phyloP scores from a whole-genome alignment of 73 alveolate genomes.

The Tetrahymena borealis region DNA sequence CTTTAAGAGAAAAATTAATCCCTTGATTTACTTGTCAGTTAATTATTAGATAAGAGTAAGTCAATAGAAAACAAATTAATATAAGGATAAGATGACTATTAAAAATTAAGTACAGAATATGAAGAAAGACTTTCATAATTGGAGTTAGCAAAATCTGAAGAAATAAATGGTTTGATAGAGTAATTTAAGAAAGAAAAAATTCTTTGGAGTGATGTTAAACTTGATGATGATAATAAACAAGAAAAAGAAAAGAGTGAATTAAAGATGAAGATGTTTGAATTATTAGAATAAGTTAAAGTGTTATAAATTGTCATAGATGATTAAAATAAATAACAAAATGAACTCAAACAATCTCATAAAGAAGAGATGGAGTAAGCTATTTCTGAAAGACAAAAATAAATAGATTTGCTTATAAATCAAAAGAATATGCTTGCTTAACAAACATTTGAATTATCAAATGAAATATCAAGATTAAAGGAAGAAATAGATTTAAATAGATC shows the following conservation, averaged over 20 bases:
- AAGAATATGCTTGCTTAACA: neutral
- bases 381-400: neutral
- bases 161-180: neutral
- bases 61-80: neutral
- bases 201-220: neutral
- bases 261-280: neutral
- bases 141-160: neutral
- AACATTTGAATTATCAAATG: neutral
- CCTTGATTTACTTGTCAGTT: neutral
- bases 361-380: neutral
- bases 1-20: no score
- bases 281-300: neutral
- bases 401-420: neutral
- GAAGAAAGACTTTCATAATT: neutral
- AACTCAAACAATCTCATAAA: neutral
- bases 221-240: neutral
- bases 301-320: neutral
- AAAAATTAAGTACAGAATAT: neutral
- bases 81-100: neutral
- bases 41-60: neutral
- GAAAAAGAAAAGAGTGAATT: neutral
- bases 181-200: neutral
- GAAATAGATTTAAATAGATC: neutral
- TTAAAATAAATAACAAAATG: neutral
- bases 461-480: neutral